phyloP scores from a whole-genome alignment of 2,329 filamentous ascomycete species.

The Scolecobasidium constrictum region DNA sequence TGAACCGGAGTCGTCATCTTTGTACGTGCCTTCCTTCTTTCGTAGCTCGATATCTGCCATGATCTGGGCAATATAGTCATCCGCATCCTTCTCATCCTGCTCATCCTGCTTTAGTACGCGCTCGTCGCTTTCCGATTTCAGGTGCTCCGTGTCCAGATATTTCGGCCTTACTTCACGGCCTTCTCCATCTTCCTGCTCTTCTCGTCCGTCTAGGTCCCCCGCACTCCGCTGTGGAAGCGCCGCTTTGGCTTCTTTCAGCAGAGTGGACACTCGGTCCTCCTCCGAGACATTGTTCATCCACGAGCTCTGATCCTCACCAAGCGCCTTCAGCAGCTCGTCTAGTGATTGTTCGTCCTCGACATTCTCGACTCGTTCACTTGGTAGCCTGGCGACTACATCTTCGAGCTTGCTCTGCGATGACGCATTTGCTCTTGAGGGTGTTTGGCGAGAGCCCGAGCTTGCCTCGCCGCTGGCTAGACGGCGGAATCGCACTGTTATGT shows the following conservation, averaged over 20 bases:
- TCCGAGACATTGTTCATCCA: neutral
- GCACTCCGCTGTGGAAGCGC: conserved; percentile 24
- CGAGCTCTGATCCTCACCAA: conserved; percentile 16
- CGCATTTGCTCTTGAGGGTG: conserved; percentile 12
- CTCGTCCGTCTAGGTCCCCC: conserved; percentile 13
- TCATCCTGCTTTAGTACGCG: conserved; percentile 15
- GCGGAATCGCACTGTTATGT: conserved; percentile 7
- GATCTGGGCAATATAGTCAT: conserved; percentile 34
- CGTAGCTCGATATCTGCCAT: conserved; percentile 36
- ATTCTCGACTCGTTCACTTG: conserved; percentile 14
- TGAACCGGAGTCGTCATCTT: conserved; percentile 12
- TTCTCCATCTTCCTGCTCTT: conserved; percentile 12
- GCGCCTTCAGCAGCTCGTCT: conserved; percentile 34
- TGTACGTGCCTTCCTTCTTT: conserved; percentile 17
- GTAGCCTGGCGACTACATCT: conserved; percentile 18
- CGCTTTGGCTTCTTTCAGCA: conserved; percentile 5
- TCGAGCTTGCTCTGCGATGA: conserved; percentile 14
- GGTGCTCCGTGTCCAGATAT: conserved; percentile 1
- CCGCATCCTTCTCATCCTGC: conserved; percentile 28
- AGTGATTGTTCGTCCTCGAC: conserved; percentile 33
- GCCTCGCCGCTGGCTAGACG: neutral
- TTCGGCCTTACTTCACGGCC: too few species aligned
- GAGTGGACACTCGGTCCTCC: neutral
- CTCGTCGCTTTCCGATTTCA: conserved; percentile 7
- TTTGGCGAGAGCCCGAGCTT: neutral